Conservation (phyloP, 2,329 filamentous ascomycete genomes). For the Epichloe sylvatica region DNA sequence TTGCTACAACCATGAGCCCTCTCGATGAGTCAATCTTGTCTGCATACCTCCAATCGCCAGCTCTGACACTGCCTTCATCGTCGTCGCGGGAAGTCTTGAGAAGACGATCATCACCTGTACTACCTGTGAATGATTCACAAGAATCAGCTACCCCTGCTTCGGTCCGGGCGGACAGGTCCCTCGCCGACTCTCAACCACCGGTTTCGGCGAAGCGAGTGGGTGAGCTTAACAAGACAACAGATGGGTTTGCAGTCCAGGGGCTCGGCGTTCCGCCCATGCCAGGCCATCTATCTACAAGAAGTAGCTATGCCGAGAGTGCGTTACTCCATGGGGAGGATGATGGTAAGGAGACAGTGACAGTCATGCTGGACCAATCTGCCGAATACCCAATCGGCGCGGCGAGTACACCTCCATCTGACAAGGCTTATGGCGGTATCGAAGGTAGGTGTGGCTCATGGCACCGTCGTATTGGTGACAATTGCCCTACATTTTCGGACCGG, state of each 20-base stretch:
- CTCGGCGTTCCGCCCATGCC: neutral
- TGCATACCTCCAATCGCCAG: conserved; percentile 2
- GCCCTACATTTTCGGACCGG: conserved; percentile 44
- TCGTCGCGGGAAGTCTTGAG: conserved; percentile 18
- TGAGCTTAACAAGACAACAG: neutral
- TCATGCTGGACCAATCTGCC: conserved; percentile 28
- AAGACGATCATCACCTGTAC: conserved; percentile 36
- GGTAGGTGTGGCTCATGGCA: conserved; percentile 29
- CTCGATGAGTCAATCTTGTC: conserved; percentile 3
- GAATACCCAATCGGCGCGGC: conserved; percentile 5
- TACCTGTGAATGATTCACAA: conserved; percentile 20
- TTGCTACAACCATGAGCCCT: conserved; percentile 13
- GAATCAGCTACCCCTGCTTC: conserved; percentile 1
- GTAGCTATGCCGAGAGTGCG: neutral
- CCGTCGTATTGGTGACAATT: conserved; percentile 42
- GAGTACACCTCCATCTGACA: conserved; percentile 2
- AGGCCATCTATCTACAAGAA: neutral
- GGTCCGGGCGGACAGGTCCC: neutral
- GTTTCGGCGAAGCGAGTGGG: neutral
- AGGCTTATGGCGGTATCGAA: conserved; percentile 7
- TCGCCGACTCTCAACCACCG: neutral
- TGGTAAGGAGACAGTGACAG: conserved; percentile 25
- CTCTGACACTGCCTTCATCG: conserved; percentile 1
- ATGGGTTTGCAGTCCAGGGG: neutral
- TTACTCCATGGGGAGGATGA: conserved; percentile 12